Evolutionary conservation across 208 protist species (phyloP).

Genomic region (Entamoeba invadens): DNA sequence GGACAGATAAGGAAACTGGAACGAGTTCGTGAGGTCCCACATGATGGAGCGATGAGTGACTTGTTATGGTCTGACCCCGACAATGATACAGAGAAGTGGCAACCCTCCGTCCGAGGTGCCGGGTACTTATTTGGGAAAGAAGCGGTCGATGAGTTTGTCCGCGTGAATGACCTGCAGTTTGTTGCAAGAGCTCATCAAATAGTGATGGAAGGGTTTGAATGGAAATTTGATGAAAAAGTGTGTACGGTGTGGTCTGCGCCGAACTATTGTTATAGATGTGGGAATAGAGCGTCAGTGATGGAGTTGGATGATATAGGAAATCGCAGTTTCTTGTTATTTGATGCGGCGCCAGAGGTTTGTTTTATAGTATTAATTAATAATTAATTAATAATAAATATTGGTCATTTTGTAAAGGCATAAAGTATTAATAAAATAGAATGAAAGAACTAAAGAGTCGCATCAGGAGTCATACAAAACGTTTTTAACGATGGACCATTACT

Average conservation of each 20-base stretch:
- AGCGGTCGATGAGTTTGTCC: slow-evolving; percentile 7
- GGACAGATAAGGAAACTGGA: background rate
- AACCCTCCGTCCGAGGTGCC: slow-evolving; percentile 24
- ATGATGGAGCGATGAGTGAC: slow-evolving; percentile 1
- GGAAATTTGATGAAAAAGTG: slow-evolving; percentile 58
- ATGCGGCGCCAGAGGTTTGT: slow-evolving; percentile 11
- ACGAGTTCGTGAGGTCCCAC: background rate
- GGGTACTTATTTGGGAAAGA: slow-evolving; percentile 27
- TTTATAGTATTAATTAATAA: too few relatives aligned
- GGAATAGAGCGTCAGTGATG: slow-evolving; percentile 84
- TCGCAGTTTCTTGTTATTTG: background rate
- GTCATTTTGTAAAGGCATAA: background rate
- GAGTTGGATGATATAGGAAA: slow-evolving; percentile 11
- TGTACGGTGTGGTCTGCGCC: slow-evolving; percentile 81
- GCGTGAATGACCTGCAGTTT: slow-evolving; percentile 20
- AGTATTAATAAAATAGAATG: background rate
- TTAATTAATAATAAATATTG: too few relatives aligned
- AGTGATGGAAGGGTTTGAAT: slow-evolving; percentile 72
- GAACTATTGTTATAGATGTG: slow-evolving; percentile 86
- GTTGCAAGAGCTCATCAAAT: slow-evolving; percentile 64
- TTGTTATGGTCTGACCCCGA: background rate
- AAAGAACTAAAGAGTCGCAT: background rate
- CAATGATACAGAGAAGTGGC: background rate
- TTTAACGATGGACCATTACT: too few relatives aligned
- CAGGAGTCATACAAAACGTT: background rate